A percentile compares a stretch with the other conserved stretches of the same genome.
Evolutionary conservation across 2,329 filamentous ascomycete species (phyloP).

Genomic region (Botryosphaeria dothidea): DNA sequence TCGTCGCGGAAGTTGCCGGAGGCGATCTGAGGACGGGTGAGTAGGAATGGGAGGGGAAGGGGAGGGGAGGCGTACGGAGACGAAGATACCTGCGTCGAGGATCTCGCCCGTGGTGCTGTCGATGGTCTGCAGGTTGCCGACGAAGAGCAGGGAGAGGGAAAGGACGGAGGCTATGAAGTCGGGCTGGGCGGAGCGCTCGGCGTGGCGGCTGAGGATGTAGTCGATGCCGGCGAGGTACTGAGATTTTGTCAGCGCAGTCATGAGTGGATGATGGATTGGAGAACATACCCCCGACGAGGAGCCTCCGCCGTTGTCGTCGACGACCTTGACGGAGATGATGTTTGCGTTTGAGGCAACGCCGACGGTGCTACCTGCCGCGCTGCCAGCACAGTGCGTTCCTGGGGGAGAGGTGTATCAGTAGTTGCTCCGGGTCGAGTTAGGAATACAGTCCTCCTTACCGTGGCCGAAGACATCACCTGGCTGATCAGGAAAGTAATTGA

Average conservation of each 20-base stretch:
- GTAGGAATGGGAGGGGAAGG: constrained; percentile 17
- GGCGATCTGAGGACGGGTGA: constrained; percentile 26
- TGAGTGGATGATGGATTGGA: too few relatives aligned
- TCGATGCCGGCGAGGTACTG: constrained; percentile 42
- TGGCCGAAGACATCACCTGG: too few relatives aligned
- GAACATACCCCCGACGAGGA: too few relatives aligned
- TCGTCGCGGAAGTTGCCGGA: constrained; percentile 35
- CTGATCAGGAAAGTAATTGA: constrained; percentile 11
- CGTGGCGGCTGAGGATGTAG: constrained; percentile 35
- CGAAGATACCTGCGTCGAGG: neutral
- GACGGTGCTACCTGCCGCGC: constrained; percentile 33
- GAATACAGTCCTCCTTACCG: constrained; percentile 7
- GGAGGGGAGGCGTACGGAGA: neutral
- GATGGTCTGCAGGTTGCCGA: constrained; percentile 23
- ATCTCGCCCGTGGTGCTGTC: neutral
- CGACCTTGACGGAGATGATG: constrained; percentile 39
- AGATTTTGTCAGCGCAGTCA: too few relatives aligned
- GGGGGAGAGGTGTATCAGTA: neutral
- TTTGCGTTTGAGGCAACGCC: constrained; percentile 38
- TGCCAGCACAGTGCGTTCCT: constrained; percentile 39
- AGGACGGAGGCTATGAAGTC: constrained; percentile 31
- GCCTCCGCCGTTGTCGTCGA: constrained; percentile 36
- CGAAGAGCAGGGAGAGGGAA: constrained; percentile 41
- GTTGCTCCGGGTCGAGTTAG: neutral
- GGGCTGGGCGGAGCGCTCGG: constrained; percentile 25